Evolutionary conservation across 345 rosid species (phyloP).

Genomic region (Melastoma malabathricum): DNA sequence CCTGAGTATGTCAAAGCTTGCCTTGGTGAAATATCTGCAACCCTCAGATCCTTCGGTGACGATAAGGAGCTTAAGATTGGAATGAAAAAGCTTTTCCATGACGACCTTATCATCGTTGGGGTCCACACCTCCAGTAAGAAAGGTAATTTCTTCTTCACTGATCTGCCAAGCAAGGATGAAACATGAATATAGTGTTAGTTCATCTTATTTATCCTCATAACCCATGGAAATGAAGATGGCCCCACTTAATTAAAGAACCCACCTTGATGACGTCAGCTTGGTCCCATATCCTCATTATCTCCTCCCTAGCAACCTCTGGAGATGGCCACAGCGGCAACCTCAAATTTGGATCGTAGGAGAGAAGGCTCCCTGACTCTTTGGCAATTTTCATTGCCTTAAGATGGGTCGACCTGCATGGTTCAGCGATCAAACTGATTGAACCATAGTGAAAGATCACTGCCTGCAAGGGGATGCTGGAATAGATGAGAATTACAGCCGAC

Average conservation of each 20-base stretch:
- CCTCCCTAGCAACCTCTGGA: slow-evolving; percentile 35
- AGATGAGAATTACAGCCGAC: neutral
- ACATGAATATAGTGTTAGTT: neutral
- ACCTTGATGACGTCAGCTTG: slow-evolving; percentile 57
- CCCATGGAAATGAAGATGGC: no score
- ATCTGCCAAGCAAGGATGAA: slow-evolving; percentile 10
- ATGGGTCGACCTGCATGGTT: slow-evolving; percentile 56
- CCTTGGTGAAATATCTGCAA: slow-evolving; percentile 44
- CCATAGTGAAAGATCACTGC: slow-evolving; percentile 53
- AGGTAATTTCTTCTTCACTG: slow-evolving; percentile 31
- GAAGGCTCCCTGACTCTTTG: slow-evolving; percentile 39
- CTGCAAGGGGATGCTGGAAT: slow-evolving; percentile 17
- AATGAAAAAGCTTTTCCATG: slow-evolving; percentile 35
- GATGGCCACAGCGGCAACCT: slow-evolving; percentile 54
- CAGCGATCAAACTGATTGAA: slow-evolving; percentile 55
- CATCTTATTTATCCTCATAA: no score
- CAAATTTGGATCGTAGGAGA: slow-evolving; percentile 55
- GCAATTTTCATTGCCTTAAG: slow-evolving; percentile 48
- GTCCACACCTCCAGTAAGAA: slow-evolving; percentile 24
- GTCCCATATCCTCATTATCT: slow-evolving; percentile 55
- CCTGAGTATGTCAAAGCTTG: slow-evolving; percentile 1
- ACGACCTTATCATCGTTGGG: slow-evolving; percentile 27
- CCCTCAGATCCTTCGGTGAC: slow-evolving; percentile 51
- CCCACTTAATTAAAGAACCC: slow-evolving; percentile 2
- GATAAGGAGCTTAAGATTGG: slow-evolving; percentile 40